phyloP scores from a whole-genome alignment of 768 basidiomycete genomes.

The Mycena epipterygia region DNA sequence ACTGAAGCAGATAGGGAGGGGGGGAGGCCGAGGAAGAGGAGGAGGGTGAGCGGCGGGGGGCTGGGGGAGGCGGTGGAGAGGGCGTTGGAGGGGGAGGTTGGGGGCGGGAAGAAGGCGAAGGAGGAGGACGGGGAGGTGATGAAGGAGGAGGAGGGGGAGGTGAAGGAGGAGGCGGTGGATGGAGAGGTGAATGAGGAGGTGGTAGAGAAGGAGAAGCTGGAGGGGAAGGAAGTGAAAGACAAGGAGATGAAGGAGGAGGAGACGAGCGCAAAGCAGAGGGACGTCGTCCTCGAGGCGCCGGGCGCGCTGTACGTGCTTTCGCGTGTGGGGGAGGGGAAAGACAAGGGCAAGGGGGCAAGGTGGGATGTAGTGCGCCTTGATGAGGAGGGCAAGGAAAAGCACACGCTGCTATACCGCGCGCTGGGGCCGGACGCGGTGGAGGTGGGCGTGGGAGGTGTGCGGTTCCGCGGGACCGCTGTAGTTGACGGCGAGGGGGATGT shows the following conservation, averaged over 20 bases:
- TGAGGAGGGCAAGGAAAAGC: background rate
- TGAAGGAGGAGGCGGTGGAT: background rate
- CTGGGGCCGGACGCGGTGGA: slow-evolving; percentile 18
- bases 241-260: slow-evolving; percentile 3
- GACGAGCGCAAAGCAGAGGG: slow-evolving; percentile 1
- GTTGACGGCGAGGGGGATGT: background rate
- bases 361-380: slow-evolving; percentile 19
- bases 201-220: background rate
- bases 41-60: slow-evolving; percentile 20
- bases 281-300: slow-evolving; percentile 17
- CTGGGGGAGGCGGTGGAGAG: slow-evolving; percentile 20
- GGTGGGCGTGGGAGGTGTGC: slow-evolving; percentile 15
- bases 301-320: slow-evolving; percentile 12
- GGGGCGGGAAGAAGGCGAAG: background rate
- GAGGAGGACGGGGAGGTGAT: background rate
- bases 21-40: slow-evolving; percentile 1
- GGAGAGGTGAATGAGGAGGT: background rate
- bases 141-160: background rate
- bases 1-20: background rate
- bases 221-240: background rate
- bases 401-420: slow-evolving; percentile 12
- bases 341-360: background rate
- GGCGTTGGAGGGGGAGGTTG: slow-evolving; percentile 13
- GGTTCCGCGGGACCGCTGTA: slow-evolving; percentile 31
- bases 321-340: background rate